These are phyloP conservation scores for Eucalyptus viminalis DNA, from an alignment of 345 rosid genomes.

Conservation along the genomic window DNA sequence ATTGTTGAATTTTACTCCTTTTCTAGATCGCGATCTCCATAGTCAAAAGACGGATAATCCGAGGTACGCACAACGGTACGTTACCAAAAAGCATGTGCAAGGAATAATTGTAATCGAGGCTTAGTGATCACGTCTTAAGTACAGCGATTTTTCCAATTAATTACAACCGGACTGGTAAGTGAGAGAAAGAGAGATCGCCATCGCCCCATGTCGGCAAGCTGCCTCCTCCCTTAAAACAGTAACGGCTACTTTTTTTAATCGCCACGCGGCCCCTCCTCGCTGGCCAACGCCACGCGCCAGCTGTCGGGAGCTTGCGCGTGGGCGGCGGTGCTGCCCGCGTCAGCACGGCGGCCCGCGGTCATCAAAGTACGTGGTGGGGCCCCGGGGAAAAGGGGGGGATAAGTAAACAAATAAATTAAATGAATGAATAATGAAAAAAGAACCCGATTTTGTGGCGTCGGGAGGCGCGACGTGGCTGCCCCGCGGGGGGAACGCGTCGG, in stretches of 20 bases:
- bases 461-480: background rate
- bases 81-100: background rate
- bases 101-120: background rate
- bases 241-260: background rate
- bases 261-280: background rate
- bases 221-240: background rate
- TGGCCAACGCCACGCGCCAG: background rate
- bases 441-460: background rate
- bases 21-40: background rate
- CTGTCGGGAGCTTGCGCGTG: background rate
- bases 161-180: background rate
- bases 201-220: background rate
- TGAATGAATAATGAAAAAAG: background rate
- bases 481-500: background rate
- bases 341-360: background rate
- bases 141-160: background rate
- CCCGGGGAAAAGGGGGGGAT: fast-evolving
- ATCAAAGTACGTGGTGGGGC: background rate
- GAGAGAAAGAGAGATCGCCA: background rate
- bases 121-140: background rate
- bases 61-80: background rate
- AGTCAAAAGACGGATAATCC: background rate
- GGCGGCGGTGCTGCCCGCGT: background rate
- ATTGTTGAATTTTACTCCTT: background rate
- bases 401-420: background rate